Evolutionary conservation across 2,329 filamentous ascomycete species (phyloP).

Genomic region (Elsinoe perseae): DNA sequence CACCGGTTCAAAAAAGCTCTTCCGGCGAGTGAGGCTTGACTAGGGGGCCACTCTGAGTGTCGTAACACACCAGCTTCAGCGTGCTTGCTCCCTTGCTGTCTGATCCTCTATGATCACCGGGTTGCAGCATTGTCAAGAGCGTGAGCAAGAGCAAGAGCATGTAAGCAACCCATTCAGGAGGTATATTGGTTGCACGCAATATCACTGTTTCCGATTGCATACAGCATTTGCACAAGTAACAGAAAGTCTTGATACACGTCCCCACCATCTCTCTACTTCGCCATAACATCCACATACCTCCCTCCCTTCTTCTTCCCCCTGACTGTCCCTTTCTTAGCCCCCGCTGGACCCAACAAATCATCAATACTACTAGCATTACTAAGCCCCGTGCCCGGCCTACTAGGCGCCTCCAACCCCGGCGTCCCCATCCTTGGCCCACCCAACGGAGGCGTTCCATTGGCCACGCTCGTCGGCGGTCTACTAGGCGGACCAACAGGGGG

Average conservation of each 20-base stretch:
- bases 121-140: too few relatives aligned
- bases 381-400: slow-evolving; percentile 69
- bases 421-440: slow-evolving; percentile 26
- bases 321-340: slow-evolving; percentile 54
- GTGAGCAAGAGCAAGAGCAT: too few relatives aligned
- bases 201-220: too few relatives aligned
- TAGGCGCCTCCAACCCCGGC: slow-evolving; percentile 44
- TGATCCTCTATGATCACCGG: too few relatives aligned
- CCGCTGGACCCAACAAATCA: slow-evolving; percentile 72
- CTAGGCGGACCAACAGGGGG: slow-evolving; percentile 26
- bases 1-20: too few relatives aligned
- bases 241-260: background rate
- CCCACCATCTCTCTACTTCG: slow-evolving; percentile 40
- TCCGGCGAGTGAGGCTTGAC: too few relatives aligned
- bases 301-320: slow-evolving; percentile 73
- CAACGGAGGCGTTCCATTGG: slow-evolving; percentile 27
- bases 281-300: slow-evolving; percentile 95
- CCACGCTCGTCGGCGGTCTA: slow-evolving; percentile 24
- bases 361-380: slow-evolving; percentile 93
- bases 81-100: too few relatives aligned
- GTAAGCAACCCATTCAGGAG: background rate
- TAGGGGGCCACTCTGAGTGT: too few relatives aligned
- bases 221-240: background rate
- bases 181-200: too few relatives aligned
- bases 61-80: too few relatives aligned